Evolutionary conservation across 2,329 filamentous ascomycete species (phyloP), one percentile per base, ranked within the genome.

Genomic region (Exophiala phaeomuriformis): DNA sequence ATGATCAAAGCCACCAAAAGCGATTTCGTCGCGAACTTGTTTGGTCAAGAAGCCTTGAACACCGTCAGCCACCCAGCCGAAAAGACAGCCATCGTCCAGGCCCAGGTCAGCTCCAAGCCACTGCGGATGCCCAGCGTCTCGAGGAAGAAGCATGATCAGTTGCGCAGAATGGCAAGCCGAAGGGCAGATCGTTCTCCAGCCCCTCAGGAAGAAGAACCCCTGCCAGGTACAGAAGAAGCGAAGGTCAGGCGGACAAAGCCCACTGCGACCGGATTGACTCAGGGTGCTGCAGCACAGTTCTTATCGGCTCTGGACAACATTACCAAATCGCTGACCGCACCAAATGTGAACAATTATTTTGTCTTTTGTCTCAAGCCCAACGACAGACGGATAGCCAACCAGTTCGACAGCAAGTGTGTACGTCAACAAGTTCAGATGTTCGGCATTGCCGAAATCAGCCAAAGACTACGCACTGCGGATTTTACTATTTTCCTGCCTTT

Each of bases 341-440:
- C 85, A 3, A 88, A 90, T 65, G 87, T 90, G 7, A 98, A 98
- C 65, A 82, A 86, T 0, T 98, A 98, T 71, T 97, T 96, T 64
- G 81, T 98, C 42, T 96, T 98, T 71, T 98, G 93, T 66, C 73
- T 98, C 59, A 98, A 98, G 72, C 91, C 93, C 27, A 98, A 98
- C 63, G 93, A 98, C 68, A 82, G 93, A 49, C 84, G 93, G 47
- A 98, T 98, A 61, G 91, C 93, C 57, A 98, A 98, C 63, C 93
- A 98, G 66, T 98, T 97, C 64, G 93, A 98, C 70, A 96, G 90
- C 79, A 97, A 97, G 71, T 98, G 93, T 67, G 93, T 98, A 27
- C 84, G 93, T 3, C 88, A 87, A 7, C 93, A 98, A 67, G 81
- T 98, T 1, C 91, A 97, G 67, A 95, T 90, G 0, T 88, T 97